These are phyloP conservation scores for Aphanomyces invadans DNA, from an alignment of 352 stramenopile genomes.

Conservation along the genomic window DNA sequence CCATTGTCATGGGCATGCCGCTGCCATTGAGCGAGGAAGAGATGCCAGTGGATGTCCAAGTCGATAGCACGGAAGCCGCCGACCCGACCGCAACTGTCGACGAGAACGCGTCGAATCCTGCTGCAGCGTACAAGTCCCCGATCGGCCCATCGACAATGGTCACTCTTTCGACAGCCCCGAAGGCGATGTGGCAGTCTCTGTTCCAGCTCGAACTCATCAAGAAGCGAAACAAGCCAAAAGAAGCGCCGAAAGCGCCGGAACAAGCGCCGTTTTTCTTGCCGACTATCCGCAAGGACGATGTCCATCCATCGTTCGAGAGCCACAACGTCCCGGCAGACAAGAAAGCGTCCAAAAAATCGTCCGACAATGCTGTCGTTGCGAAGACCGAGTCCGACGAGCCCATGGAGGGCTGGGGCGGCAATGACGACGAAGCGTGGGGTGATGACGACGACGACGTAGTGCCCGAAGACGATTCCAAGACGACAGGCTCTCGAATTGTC, in stretches of 20 bases:
- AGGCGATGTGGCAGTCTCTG: slow-evolving; percentile 85
- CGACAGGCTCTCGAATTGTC: slow-evolving; percentile 46
- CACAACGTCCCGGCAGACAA: slow-evolving; percentile 25
- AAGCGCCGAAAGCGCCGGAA: slow-evolving; percentile 90
- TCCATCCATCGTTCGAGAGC: slow-evolving; percentile 59
- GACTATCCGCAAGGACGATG: slow-evolving; percentile 74
- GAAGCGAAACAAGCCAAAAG: slow-evolving; percentile 92
- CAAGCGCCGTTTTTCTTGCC: slow-evolving; percentile 94
- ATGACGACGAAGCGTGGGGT: slow-evolving; percentile 59
- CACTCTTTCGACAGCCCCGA: slow-evolving; percentile 64
- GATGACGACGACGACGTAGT: slow-evolving; percentile 35
- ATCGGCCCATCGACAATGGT: slow-evolving; percentile 38
- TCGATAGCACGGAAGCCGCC: slow-evolving; percentile 33
- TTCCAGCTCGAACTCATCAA: slow-evolving; percentile 93
- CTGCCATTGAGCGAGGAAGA: slow-evolving; percentile 80
- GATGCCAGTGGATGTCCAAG: slow-evolving; percentile 27
- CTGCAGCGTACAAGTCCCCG: slow-evolving; percentile 19
- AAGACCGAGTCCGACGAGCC: slow-evolving; percentile 18
- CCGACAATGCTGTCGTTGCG: no score
- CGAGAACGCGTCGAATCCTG: slow-evolving; percentile 35
- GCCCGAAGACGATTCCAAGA: slow-evolving; percentile 27
- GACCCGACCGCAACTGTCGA: slow-evolving; percentile 42
- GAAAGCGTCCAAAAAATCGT: slow-evolving; percentile 4
- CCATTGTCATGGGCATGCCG: slow-evolving; percentile 88
- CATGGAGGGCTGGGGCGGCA: slow-evolving; percentile 64